Conservation (phyloP, 179 eudicot species). For the Beta corolliflora region DNA sequence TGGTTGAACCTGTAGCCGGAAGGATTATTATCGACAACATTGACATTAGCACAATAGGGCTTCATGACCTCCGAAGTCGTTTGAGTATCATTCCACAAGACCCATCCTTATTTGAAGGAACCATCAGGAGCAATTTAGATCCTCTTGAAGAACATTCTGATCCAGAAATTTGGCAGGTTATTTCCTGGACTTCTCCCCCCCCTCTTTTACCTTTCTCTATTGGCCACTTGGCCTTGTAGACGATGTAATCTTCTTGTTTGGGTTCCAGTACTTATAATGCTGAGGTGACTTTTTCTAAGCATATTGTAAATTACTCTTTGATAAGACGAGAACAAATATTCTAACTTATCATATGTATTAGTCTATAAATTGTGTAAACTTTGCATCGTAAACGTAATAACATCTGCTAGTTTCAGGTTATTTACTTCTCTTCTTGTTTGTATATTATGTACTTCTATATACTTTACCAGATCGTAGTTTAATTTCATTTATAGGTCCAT, state of each 20-base stretch:
- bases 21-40: conserved; percentile 79
- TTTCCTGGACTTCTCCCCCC: neutral
- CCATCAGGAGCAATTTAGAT: conserved; percentile 88
- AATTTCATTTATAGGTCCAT: neutral
- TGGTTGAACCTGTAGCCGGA: conserved; percentile 86
- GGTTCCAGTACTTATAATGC: neutral
- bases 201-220: neutral
- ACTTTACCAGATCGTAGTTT: neutral
- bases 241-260: neutral
- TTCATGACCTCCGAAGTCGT: conserved; percentile 94
- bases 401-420: neutral
- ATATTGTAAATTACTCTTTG: neutral
- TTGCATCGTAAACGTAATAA: neutral
- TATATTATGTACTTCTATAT: neutral
- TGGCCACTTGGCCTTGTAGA: neutral
- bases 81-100: conserved; percentile 97
- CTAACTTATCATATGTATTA: neutral
- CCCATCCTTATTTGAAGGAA: conserved; percentile 96
- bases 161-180: conserved; percentile 88
- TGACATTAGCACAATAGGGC: conserved; percentile 86
- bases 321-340: neutral
- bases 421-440: neutral
- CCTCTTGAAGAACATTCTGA: conserved; percentile 90
- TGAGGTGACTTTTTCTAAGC: neutral
- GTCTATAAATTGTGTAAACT: neutral